Evolutionary conservation across 768 basidiomycete genomes (phyloP).

Genomic region (Pulveroboletus sp.): DNA sequence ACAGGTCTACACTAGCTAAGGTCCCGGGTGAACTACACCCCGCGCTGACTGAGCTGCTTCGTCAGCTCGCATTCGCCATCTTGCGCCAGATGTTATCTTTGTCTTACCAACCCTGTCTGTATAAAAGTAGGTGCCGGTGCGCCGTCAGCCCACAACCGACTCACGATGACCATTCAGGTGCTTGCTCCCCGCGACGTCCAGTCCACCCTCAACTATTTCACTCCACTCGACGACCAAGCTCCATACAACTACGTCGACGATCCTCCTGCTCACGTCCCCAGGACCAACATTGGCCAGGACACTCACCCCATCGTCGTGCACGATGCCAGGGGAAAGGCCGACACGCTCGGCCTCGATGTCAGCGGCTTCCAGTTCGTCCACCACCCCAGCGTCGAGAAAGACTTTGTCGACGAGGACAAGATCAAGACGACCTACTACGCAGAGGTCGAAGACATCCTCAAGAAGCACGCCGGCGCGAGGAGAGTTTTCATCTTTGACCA

Average conservation of each 20-base stretch:
- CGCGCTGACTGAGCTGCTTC: conserved; percentile 8
- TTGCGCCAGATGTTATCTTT: not conserved
- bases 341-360: conserved; percentile 32
- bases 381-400: conserved; percentile 33
- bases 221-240: conserved; percentile 24
- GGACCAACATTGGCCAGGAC: conserved; percentile 30
- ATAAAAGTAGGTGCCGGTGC: too few relatives aligned
- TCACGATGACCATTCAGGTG: conserved; percentile 19
- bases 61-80: conserved; percentile 11
- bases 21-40: too few relatives aligned
- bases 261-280: conserved; percentile 26
- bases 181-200: conserved; percentile 35
- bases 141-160: not conserved
- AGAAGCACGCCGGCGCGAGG: conserved; percentile 36
- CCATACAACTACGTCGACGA: conserved; percentile 35
- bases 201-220: conserved; percentile 37
- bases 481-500: conserved; percentile 44
- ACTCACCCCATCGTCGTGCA: conserved; percentile 21
- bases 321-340: conserved; percentile 32
- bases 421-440: conserved; percentile 39
- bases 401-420: conserved; percentile 37
- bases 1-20: too few relatives aligned
- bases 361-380: conserved; percentile 44
- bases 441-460: conserved; percentile 41
- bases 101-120: conserved; percentile 12